phyloP scores from a whole-genome alignment of 2,329 filamentous ascomycete genomes.

The Neoscytalidium dimidiatum region DNA sequence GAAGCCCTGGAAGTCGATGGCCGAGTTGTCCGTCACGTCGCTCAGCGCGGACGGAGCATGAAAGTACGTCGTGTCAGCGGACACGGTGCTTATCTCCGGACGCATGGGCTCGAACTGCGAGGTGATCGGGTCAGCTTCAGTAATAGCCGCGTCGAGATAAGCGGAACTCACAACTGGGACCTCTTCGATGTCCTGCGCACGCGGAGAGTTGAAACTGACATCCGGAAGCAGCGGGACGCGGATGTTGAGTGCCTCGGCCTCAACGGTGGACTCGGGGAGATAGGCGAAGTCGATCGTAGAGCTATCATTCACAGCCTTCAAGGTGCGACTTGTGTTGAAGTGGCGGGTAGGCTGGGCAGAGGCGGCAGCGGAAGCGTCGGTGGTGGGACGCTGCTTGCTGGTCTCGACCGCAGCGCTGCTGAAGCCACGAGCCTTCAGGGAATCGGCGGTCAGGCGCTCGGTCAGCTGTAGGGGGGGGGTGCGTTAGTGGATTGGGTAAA shows the following conservation, averaged over 20 bases:
- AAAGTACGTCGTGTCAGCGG: conserved; percentile 50
- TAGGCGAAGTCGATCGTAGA: conserved; percentile 66
- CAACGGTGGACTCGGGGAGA: conserved; percentile 56
- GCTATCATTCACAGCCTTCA: conserved; percentile 58
- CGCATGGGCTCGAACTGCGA: conserved; percentile 50
- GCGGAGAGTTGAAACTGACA: conserved; percentile 7
- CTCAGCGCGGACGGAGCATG: conserved; percentile 56
- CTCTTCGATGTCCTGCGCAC: conserved; percentile 4
- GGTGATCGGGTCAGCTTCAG: conserved; percentile 14
- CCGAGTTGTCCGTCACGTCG: conserved; percentile 47
- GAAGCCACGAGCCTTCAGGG: conserved; percentile 53
- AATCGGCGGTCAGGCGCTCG: conserved; percentile 55
- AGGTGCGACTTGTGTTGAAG: conserved; percentile 63
- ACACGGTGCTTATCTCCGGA: conserved; percentile 58
- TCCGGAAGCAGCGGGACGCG: conserved; percentile 53
- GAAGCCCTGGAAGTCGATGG: conserved; percentile 54
- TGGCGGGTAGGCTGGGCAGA: conserved; percentile 45
- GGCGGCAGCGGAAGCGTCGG: conserved; percentile 28
- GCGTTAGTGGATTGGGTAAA: conserved; percentile 10
- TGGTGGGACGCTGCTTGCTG: conserved; percentile 43
- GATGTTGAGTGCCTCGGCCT: conserved; percentile 43
- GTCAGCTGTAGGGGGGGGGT: conserved; percentile 42
- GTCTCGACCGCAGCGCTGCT: conserved; percentile 53
- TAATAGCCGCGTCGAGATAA: background rate
- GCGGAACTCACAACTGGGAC: background rate